These are phyloP conservation scores for Penicillium arizonense DNA, from an alignment of 495 filamentous ascomycete species.

Conservation along the genomic window DNA sequence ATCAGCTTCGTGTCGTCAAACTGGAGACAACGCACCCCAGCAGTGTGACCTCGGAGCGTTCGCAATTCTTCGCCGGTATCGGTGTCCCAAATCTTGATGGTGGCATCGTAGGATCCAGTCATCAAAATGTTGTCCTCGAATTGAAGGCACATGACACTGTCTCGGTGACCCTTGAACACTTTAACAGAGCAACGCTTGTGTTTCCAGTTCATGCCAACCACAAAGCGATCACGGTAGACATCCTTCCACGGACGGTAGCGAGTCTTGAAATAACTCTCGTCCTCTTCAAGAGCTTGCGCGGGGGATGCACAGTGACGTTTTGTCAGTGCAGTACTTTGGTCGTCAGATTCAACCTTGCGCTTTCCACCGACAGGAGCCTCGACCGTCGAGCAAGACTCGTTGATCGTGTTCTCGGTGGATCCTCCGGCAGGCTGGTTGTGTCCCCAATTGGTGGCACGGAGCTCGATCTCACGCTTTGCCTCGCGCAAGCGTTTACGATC, in stretches of 20 bases:
- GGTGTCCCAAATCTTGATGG: conserved; percentile 94
- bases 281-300: conserved; percentile 26
- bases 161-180: conserved; percentile 82
- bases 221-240: conserved; percentile 83
- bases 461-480: conserved; percentile 80
- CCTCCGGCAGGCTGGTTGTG: conserved; percentile 24
- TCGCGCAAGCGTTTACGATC: conserved; percentile 86
- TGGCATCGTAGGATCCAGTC: conserved; percentile 92
- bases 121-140: conserved; percentile 91
- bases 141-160: conserved; percentile 95
- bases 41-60: conserved; percentile 76
- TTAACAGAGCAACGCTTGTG: conserved; percentile 82
- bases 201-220: conserved; percentile 95
- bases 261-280: conserved; percentile 46
- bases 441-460: conserved; percentile 59
- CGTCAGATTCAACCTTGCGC: conserved; percentile 34
- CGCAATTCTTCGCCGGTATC: conserved; percentile 82
- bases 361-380: conserved; percentile 31
- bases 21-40: conserved; percentile 82
- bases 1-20: conserved; percentile 92
- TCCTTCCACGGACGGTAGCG: conserved; percentile 83
- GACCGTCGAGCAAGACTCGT: conserved; percentile 17
- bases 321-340: conserved; percentile 31
- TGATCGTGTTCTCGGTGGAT: conserved; percentile 14
- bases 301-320: conserved; percentile 37